Base-by-base conservation (phyloP, 352 stramenopile species). In the Aphanomyces stellatus region DNA sequence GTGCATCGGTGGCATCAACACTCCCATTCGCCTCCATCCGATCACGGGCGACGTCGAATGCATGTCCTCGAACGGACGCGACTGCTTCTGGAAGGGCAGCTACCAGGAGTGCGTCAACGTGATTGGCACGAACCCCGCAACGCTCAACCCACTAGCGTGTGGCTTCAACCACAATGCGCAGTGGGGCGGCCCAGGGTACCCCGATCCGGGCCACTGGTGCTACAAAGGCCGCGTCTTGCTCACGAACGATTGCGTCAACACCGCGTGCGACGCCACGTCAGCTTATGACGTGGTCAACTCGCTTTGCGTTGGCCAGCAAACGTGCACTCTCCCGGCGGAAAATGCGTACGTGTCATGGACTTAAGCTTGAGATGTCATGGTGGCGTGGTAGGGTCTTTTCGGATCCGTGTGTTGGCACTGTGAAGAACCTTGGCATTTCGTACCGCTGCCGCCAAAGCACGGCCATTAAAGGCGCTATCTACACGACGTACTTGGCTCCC, bases 311-410 rank as follows among this genome's bases (percentile, higher is more conserved):
- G 22, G 22, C 46, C 46, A 53, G 46, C 46, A 53, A 28, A 30
- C 37, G 11, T 64, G 56, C 31, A 30, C 37, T 4, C 17, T 64
- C 42, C 56, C 56, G 11, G 56, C 56, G 0, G 2, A 64, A 13
- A 53, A 34, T n/a, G 56, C 37, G 15, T 46, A 62, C 27, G 53
- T 49, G 35, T 25, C 24, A 51, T 53, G 28, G 1, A 43, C 17
- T 62, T 8, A 11, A 51, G 31, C 13, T 13, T 15, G 15, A 49
- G 24, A 15, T 46, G 8, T 48, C 31, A 2, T 62, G 8, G 22
- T 62, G 31, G 2, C 10, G 19, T 2, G n/a, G 53, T 62, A 62
- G 53, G n/a, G 35, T 64, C 15, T 64, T 64, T 55, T 30, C 25
- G 4, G 56, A 64, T 27, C 56, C 56, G 17, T 64, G 56, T 8